Evolutionary conservation across 1,284 basidiomycete genomes (phyloP).

Genomic region (Apiotrichum sp.): DNA sequence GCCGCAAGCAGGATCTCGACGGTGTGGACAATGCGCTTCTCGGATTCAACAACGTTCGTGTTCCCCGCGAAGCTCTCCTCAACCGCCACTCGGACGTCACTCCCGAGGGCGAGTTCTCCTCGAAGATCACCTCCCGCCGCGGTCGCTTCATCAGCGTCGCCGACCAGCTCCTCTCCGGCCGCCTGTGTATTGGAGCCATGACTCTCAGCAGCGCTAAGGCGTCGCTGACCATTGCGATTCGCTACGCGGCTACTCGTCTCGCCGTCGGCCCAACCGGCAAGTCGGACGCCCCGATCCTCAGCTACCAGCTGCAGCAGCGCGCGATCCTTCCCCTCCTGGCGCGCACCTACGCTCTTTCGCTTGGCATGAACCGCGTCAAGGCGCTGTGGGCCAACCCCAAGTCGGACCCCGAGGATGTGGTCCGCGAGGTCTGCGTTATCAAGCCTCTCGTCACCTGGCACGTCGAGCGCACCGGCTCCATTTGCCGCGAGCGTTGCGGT

Average conservation of each 20-base stretch:
- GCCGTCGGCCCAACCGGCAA: conserved; percentile 7
- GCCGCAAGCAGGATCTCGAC: conserved; percentile 11
- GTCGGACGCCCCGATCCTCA: conserved; percentile 10
- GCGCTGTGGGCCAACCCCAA: conserved; percentile 7
- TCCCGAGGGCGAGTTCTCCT: conserved; percentile 4
- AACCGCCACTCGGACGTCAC: conserved; percentile 13
- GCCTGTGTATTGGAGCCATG: conserved; percentile 14
- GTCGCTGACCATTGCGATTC: conserved; percentile 7
- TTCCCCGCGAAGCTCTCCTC: conserved; percentile 8
- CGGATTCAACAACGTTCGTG: conserved; percentile 9
- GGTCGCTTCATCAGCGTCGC: conserved; percentile 14
- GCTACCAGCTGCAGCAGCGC: conserved; percentile 16
- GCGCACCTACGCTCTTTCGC: conserved; percentile 7
- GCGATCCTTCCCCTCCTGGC: conserved; percentile 13
- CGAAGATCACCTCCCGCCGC: conserved; percentile 8
- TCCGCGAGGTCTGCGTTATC: conserved; percentile 10
- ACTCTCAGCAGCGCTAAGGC: conserved; percentile 6
- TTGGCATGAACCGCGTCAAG: conserved; percentile 15
- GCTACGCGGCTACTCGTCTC: conserved; percentile 12
- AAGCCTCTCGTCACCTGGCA: conserved; percentile 16
- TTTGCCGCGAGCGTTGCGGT: conserved; percentile 16
- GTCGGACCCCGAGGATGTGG: conserved; percentile 7
- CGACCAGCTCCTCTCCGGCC: conserved; percentile 15
- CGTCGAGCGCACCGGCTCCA: conserved; percentile 5
- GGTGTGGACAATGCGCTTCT: conserved; percentile 16